Base-by-base conservation (phyloP, 345 rosid genomes). In the Sonneratia caseolaris region DNA sequence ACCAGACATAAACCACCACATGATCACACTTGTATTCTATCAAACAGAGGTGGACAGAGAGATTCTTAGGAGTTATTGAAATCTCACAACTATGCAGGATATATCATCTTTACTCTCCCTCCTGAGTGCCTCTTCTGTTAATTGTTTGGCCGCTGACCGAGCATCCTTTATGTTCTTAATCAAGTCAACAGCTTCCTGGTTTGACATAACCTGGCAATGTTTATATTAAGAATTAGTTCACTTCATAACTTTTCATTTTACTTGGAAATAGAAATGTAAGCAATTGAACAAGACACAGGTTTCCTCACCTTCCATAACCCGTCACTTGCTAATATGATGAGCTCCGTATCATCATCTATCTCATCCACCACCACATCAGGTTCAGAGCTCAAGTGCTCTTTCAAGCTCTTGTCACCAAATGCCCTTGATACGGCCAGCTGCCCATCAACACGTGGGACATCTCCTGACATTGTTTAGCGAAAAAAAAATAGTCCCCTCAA, bases 381-480 rank as follows among this genome's bases (percentile, higher is more conserved):
- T 70, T 95, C 96, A 43, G 97, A 90, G 76, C 97, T 92, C 72
- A 95, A 87, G 84, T 92, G 99, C 70, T 69, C 75, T 85, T 95
- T 92, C 80, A 90, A 72, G 79, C 90, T 84, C 87, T 89, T 90
- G 79, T 95, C 96, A 72, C 99, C 97, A 66, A 95, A 95, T 68
- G 97, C 97, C 75, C 97, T 92, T 37, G 94, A 91, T 83, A 95
- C 96, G 0, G 99, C 99, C 82, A 95, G 79, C 75, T 88, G 97
- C 68, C 94, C 99, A 69, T 95, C 97, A 53, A 95, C 97, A 12
- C 97, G 86, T 0, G 99, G 84, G 71, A 95, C 97, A 64, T 95
- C 99, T 76, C 97, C 99, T 91, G 83, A 72, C 69, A 27, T 38
- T 49, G 36, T 21, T 57, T 35, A 66, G 43, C 5, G 43, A 40